Percentiles rank a stretch among this genome's conserved stretches.
These are phyloP conservation scores for Austroboletus olivaceoglutinosus DNA, from an alignment of 1,284 basidiomycete species.

Conservation along the genomic window DNA sequence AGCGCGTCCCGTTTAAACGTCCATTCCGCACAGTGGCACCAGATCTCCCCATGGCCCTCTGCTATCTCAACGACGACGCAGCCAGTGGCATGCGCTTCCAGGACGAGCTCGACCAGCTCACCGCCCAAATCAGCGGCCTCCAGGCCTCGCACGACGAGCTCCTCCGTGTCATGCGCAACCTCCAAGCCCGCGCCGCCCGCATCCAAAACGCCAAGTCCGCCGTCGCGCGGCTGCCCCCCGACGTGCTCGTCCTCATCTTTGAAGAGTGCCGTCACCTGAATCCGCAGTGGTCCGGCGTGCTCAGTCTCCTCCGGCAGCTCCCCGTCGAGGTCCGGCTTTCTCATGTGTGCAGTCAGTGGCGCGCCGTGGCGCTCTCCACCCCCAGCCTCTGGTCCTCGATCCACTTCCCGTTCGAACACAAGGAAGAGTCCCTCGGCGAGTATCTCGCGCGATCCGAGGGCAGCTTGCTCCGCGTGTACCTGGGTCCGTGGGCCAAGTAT, in stretches of 20 bases:
- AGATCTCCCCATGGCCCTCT: constrained; percentile 23
- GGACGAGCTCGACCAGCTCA: constrained; percentile 29
- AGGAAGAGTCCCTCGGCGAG: constrained; percentile 28
- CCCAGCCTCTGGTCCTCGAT: constrained; percentile 32
- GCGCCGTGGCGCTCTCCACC: constrained; percentile 31
- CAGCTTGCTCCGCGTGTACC: constrained; percentile 31
- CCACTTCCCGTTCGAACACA: constrained; percentile 33
- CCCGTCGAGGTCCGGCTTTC: constrained; percentile 33
- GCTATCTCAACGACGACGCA: constrained; percentile 24
- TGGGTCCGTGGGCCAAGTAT: constrained; percentile 35
- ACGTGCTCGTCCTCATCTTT: constrained; percentile 33
- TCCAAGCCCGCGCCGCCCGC: constrained; percentile 30
- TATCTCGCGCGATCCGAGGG: constrained; percentile 33
- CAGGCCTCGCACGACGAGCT: constrained; percentile 35
- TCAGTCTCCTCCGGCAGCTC: constrained; percentile 34
- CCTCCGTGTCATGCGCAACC: constrained; percentile 22
- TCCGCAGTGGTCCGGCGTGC: constrained; percentile 33
- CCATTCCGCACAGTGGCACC: constrained; percentile 1
- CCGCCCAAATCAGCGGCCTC: constrained; percentile 24
- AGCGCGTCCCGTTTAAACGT: constrained; percentile 5
- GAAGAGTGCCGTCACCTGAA: constrained; percentile 33
- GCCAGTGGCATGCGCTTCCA: constrained; percentile 2
- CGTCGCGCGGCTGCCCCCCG: constrained; percentile 31
- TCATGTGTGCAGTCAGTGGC: constrained; percentile 35
- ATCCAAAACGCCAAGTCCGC: constrained; percentile 29